Evolutionary conservation across 345 rosid species (phyloP).

Genomic region (Cardamine resedifolia): DNA sequence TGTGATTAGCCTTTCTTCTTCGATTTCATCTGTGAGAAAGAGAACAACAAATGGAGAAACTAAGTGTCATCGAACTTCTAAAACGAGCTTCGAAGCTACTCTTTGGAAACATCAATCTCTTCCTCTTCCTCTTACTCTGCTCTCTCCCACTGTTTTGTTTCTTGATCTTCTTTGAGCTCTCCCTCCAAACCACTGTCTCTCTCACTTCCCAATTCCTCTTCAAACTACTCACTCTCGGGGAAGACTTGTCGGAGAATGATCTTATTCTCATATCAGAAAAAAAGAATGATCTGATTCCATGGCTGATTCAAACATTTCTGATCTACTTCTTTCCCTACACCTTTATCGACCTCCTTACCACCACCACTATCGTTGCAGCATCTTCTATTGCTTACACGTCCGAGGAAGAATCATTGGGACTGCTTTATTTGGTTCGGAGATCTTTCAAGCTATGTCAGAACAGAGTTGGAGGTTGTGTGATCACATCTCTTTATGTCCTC

Average conservation of each 20-base stretch:
- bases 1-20: not conserved
- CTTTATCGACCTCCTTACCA: not conserved
- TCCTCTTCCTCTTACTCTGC: conserved; percentile 17
- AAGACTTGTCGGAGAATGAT: not conserved
- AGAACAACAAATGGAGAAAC: conserved; percentile 25
- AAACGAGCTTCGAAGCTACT: conserved; percentile 33
- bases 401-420: conserved; percentile 11
- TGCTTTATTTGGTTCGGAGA: conserved; percentile 8
- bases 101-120: conserved; percentile 15
- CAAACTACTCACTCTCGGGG: not conserved
- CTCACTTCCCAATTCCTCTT: not conserved
- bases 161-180: conserved; percentile 35
- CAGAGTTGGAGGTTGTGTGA: conserved; percentile 38
- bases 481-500: conserved; percentile 45
- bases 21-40: not conserved
- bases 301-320: conserved; percentile 2
- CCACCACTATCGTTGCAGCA: not conserved
- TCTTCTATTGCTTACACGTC: not conserved
- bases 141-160: conserved; percentile 42
- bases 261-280: not conserved
- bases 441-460: conserved; percentile 9
- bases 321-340: not conserved
- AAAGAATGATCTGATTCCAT: conserved; percentile 12
- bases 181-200: conserved; percentile 28
- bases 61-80: conserved; percentile 33